phyloP scores from a whole-genome alignment of 2,329 filamentous ascomycete genomes.

The Zasmidium angulare region DNA sequence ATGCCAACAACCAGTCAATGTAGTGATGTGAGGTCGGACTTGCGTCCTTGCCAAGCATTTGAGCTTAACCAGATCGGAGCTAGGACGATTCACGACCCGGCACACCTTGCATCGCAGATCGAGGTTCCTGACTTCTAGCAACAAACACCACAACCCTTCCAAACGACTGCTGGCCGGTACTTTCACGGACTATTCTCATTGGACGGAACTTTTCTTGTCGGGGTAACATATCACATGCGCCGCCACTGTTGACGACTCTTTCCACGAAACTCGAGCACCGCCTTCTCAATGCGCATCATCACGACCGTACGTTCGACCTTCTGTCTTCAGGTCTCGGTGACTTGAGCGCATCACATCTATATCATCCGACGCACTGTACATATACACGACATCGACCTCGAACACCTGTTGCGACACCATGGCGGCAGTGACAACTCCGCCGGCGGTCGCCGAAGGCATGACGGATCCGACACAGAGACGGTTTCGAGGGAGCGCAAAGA shows the following conservation, averaged over 20 bases:
- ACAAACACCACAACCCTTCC: neutral
- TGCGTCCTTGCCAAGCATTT: neutral
- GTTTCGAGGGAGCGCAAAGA: slow-evolving; percentile 83
- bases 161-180: neutral
- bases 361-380: neutral
- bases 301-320: neutral
- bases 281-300: slow-evolving; percentile 3
- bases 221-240: neutral
- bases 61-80: slow-evolving; percentile 3
- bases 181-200: neutral
- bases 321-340: neutral
- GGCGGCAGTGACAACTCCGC: slow-evolving; percentile 52
- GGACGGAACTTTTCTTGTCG: neutral
- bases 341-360: neutral
- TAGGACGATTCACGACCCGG: neutral
- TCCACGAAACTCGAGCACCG: neutral
- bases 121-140: neutral
- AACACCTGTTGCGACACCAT: slow-evolving; percentile 3
- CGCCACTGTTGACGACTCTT: neutral
- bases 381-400: neutral
- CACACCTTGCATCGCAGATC: neutral
- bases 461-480: slow-evolving; percentile 54
- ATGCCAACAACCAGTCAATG: neutral
- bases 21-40: slow-evolving; percentile 10
- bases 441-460: slow-evolving; percentile 30